Conservation (phyloP, 2,329 filamentous ascomycete genomes). For the Sarocladium oryzae region DNA sequence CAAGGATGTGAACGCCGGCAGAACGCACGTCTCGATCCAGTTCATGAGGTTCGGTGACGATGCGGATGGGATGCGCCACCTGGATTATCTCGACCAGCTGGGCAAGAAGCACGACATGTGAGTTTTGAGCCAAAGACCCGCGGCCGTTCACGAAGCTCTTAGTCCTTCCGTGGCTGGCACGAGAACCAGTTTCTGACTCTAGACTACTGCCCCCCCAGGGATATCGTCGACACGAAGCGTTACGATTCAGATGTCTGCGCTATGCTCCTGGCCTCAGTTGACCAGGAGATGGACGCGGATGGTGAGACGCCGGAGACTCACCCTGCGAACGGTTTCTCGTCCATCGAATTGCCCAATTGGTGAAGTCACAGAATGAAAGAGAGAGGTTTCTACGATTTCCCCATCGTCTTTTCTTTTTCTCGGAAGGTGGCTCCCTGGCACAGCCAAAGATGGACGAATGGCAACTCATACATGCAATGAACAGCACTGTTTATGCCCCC, state of each 20-base stretch:
- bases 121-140: too few relatives aligned
- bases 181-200: background rate
- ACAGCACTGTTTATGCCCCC: too few relatives aligned
- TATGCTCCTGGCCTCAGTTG: slow-evolving; percentile 10
- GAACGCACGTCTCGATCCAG: slow-evolving; percentile 11
- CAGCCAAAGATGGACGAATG: too few relatives aligned
- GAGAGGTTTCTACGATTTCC: too few relatives aligned
- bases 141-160: too few relatives aligned
- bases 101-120: slow-evolving; percentile 5
- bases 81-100: slow-evolving; percentile 9
- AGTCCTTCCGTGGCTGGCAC: too few relatives aligned
- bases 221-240: slow-evolving; percentile 13
- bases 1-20: background rate
- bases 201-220: background rate
- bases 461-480: too few relatives aligned
- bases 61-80: slow-evolving; percentile 8
- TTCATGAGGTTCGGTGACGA: slow-evolving; percentile 13
- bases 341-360: too few relatives aligned
- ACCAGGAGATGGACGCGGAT: background rate
- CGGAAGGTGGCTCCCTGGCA: too few relatives aligned
- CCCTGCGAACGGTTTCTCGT: too few relatives aligned
- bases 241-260: slow-evolving; percentile 11
- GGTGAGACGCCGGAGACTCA: background rate
- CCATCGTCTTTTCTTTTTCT: too few relatives aligned
- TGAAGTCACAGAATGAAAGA: too few relatives aligned